These are phyloP conservation scores for Nothopassalora personata DNA, from an alignment of 2,329 filamentous ascomycete genomes.

Conservation along the genomic window DNA sequence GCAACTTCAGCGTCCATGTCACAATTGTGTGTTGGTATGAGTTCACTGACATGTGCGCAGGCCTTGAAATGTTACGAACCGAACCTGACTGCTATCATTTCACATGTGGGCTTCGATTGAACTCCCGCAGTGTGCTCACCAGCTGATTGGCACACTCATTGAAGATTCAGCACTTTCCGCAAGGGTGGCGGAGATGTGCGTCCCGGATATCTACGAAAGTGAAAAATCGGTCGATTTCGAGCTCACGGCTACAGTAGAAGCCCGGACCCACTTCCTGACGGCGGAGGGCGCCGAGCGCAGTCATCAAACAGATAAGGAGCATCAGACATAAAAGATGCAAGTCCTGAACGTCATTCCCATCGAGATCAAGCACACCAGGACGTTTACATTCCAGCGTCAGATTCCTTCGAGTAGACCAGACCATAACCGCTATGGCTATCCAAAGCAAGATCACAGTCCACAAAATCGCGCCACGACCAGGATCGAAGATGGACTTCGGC, in stretches of 20 bases:
- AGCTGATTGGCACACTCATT: too few species aligned
- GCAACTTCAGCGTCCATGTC: not conserved
- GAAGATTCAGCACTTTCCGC: not conserved
- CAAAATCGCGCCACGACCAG: slow-evolving; percentile 16
- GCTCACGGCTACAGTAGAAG: not conserved
- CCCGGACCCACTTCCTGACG: not conserved
- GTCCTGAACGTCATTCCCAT: not conserved
- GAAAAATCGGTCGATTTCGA: not conserved
- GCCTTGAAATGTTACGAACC: not conserved
- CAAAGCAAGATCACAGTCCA: slow-evolving; percentile 26
- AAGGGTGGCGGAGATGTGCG: not conserved
- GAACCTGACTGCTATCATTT: not conserved
- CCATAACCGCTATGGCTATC: slow-evolving; percentile 19
- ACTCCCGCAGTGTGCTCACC: not conserved
- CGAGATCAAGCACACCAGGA: not conserved
- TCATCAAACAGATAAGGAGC: not conserved
- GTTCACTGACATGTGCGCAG: not conserved
- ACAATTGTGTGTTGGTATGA: not conserved
- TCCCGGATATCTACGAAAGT: not conserved
- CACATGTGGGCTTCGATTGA: not conserved
- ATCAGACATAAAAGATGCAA: not conserved
- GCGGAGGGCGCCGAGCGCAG: not conserved
- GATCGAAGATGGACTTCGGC: slow-evolving; percentile 24
- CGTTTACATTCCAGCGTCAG: not conserved
- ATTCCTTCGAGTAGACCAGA: not conserved